Conservation (phyloP, 176 grass and related monocot species). For the Chloris gayana region DNA sequence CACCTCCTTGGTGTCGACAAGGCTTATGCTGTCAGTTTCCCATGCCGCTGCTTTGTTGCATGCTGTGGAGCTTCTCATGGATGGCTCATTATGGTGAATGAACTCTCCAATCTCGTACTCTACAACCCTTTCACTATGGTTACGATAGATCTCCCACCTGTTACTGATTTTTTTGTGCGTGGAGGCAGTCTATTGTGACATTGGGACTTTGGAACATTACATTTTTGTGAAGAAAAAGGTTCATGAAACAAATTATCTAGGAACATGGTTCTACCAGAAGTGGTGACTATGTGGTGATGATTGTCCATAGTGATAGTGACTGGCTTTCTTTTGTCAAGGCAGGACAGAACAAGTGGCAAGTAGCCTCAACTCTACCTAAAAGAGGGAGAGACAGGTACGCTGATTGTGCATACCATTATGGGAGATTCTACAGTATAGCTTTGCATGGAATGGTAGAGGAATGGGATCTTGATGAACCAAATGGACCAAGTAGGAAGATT, state of each 20-base stretch:
- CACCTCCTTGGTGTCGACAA: not conserved
- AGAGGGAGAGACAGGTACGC: not conserved
- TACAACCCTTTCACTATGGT: slow-evolving; percentile 22
- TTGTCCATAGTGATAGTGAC: not conserved
- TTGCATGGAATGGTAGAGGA: not conserved
- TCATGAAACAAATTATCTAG: not conserved
- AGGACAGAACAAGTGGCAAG: slow-evolving; percentile 1
- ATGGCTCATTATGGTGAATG: not conserved
- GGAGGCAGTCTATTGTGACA: not conserved
- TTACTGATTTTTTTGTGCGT: not conserved
- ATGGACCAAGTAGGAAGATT: not conserved
- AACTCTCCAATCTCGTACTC: slow-evolving; percentile 9
- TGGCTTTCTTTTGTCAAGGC: slow-evolving; percentile 15
- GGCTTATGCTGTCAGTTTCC: slow-evolving; percentile 3
- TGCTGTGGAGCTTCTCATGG: slow-evolving; percentile 32
- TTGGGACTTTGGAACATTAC: not conserved
- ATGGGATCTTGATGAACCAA: not conserved
- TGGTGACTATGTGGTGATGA: not conserved
- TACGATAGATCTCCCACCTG: not conserved
- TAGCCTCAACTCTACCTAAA: not conserved
- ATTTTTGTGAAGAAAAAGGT: not conserved
- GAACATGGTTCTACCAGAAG: slow-evolving; percentile 11
- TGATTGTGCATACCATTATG: slow-evolving; percentile 7
- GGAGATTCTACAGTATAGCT: slow-evolving; percentile 23
- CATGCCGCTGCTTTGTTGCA: not conserved